Evolutionary conservation across 1,284 basidiomycete genomes (phyloP).

Genomic region (Leccinum fallax): DNA sequence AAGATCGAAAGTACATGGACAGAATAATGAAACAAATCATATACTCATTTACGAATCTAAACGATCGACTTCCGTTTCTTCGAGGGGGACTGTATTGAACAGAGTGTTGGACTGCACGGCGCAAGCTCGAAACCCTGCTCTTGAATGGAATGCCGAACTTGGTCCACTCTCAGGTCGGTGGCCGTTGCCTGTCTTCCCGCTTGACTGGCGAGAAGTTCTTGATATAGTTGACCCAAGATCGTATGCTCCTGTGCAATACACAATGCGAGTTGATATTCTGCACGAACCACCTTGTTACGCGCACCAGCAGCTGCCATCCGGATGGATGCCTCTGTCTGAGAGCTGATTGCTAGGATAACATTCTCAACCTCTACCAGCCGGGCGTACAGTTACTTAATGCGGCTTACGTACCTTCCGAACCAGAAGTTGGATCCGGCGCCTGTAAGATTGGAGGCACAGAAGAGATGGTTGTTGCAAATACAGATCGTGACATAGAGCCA

Average conservation of each 20-base stretch:
- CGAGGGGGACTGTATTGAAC: not conserved
- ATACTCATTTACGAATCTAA: not conserved
- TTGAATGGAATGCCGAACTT: not conserved
- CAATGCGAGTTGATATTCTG: not conserved
- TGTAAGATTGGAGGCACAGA: not conserved
- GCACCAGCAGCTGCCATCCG: not conserved
- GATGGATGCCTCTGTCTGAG: not conserved
- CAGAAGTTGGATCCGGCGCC: not conserved
- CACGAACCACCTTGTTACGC: not conserved
- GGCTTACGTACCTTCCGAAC: not conserved
- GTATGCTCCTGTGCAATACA: not conserved
- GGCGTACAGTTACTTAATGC: too few relatives aligned
- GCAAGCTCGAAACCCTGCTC: not conserved
- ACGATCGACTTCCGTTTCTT: not conserved
- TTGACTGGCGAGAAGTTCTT: not conserved
- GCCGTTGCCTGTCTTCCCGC: not conserved
- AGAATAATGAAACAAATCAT: not conserved
- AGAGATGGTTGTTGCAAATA: not conserved
- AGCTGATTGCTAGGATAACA: not conserved
- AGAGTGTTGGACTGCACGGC: not conserved
- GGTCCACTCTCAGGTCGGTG: not conserved
- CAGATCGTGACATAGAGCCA: not conserved
- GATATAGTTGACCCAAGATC: not conserved
- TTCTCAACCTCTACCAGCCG: not conserved
- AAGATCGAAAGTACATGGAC: too few relatives aligned